Base-by-base conservation (phyloP, 2,329 filamentous ascomycete genomes). In the Paraphaeosphaeria sporulosa region DNA sequence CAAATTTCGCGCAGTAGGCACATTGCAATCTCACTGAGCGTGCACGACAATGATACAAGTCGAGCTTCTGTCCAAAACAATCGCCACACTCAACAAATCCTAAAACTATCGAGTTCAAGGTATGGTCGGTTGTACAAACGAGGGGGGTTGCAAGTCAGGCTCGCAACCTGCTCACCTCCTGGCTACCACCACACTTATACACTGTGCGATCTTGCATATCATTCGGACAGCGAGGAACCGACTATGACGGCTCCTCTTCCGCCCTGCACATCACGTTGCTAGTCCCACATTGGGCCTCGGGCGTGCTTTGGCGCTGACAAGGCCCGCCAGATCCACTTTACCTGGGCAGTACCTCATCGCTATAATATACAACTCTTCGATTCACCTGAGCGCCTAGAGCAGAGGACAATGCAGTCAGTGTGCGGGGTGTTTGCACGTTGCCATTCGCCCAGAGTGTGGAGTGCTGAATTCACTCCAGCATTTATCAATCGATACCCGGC, bases 231-330 rank as follows among this genome's bases (percentile, higher is more conserved):
- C 52, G 25, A 25, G 12, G 12, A 36, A 42, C 52, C n/a, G 32
- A 27, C 17, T 19, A 47, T 30, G 17, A 34, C 51, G 51, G 38
- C 40, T 25, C 51, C 40, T 54, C 51, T 47, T 15, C n/a, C 30
- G 19, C 19, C 30, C 8, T 55, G 12, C 3, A n/a, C 13, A 21
- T n/a, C 15, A 36, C 47, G 5, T 38, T 44, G 30, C 42, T n/a
- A n/a, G 46, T 15, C 43, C 43, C 40, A 38, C 13, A 34, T 25
- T 10, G 12, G 40, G 42, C 36, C 36, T 55, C 52, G 52, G 3
- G 51, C 52, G 30, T 55, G 23, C 40, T 6, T 55, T 55, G 52
- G 52, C 46, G 52, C 42, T 47, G 42, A 46, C n/a, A 34, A 46
- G 52, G 42, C 27, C 23, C 19, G 30, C 13, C 27, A 55, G 13